Evolutionary conservation across 169 alveolate species (phyloP).

Genomic region (Plasmodium adleri): DNA sequence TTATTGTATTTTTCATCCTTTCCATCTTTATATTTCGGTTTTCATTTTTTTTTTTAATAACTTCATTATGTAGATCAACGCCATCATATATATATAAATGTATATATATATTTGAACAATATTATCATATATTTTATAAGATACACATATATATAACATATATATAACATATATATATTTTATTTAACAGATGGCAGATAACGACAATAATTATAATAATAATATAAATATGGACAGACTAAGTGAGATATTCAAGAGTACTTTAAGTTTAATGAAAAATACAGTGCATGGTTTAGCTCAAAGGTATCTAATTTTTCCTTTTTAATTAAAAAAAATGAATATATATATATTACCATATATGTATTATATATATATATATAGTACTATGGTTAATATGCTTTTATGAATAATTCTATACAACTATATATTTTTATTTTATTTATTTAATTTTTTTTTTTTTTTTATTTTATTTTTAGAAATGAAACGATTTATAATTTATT

Average conservation of each 20-base stretch:
- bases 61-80: too few relatives aligned
- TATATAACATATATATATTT: background rate
- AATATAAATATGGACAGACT: slow-evolving; percentile 40
- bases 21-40: too few relatives aligned
- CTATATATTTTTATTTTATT: too few relatives aligned
- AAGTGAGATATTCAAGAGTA: slow-evolving; percentile 30
- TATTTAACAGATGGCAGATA: too few relatives aligned
- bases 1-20: too few relatives aligned
- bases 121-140: too few relatives aligned
- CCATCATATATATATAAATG: too few relatives aligned
- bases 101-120: too few relatives aligned
- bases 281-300: slow-evolving; percentile 36
- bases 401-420: too few relatives aligned
- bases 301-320: slow-evolving; percentile 20
- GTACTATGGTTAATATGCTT: background rate
- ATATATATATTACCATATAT: background rate
- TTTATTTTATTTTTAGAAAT: slow-evolving; percentile 8
- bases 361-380: background rate
- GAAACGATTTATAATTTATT: slow-evolving; percentile 54
- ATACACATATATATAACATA: background rate
- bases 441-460: too few relatives aligned
- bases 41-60: too few relatives aligned
- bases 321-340: background rate
- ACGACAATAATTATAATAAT: background rate
- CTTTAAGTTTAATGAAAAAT: slow-evolving; percentile 63